A percentile compares a stretch with the other conserved stretches of the same genome.
phyloP scores from a whole-genome alignment of 2,329 filamentous ascomycete genomes.

The Fusarium verticillioides region DNA sequence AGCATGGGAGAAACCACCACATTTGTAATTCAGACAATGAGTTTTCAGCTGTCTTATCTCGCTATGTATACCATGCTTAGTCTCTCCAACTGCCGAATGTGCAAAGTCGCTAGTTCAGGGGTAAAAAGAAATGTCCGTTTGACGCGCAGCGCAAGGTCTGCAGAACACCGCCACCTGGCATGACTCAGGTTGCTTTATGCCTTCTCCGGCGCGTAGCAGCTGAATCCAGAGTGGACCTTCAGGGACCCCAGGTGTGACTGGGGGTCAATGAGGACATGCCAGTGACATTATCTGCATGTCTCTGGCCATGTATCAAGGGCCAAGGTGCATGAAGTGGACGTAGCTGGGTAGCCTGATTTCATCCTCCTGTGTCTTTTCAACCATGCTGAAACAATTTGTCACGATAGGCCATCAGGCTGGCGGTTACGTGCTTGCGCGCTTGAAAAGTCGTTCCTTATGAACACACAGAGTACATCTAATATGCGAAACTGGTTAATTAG shows the following conservation, averaged over 20 bases:
- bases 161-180: no score
- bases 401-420: background rate
- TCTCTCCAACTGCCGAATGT: accelerated
- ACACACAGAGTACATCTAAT: no score
- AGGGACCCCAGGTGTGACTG: background rate
- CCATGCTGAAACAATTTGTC: no score
- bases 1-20: background rate
- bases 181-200: background rate
- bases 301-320: no score
- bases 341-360: background rate
- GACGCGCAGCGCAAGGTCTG: background rate
- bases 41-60: no score
- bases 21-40: background rate
- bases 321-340: background rate
- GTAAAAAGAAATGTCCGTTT: background rate
- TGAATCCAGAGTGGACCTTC: background rate
- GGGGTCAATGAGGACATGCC: background rate
- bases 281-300: no score
- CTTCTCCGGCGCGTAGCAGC: background rate
- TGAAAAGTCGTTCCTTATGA: no score
- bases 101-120: accelerated
- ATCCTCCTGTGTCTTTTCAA: no score
- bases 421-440: no score
- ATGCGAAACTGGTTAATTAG: no score
- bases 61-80: no score